Percentiles rank a stretch among this genome's conserved stretches.
Conservation (phyloP, 129 eudicot genomes). For the Flaveria sonorensis region DNA sequence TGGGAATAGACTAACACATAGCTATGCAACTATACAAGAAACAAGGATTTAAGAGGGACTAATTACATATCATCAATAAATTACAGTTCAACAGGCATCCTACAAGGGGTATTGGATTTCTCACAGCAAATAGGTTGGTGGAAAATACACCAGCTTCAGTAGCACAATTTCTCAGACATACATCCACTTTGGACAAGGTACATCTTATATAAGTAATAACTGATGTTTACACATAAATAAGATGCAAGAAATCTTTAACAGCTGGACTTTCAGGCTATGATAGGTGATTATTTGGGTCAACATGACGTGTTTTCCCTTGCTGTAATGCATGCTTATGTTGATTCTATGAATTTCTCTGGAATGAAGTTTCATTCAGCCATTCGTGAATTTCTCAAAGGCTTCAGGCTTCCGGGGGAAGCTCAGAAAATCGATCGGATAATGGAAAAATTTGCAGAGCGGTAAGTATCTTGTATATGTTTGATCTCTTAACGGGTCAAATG, state of each 20-base stretch:
- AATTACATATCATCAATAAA: constrained; percentile 23
- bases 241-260: constrained; percentile 7
- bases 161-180: constrained; percentile 74
- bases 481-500: background rate
- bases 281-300: constrained; percentile 95
- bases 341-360: constrained; percentile 79
- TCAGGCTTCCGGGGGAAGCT: constrained; percentile 97
- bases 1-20: background rate
- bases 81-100: constrained; percentile 85
- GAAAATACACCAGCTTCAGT: constrained; percentile 81
- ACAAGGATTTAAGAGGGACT: constrained; percentile 10
- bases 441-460: constrained; percentile 99
- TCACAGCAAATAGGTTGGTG: constrained; percentile 74
- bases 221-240: background rate
- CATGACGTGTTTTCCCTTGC: constrained; percentile 90
- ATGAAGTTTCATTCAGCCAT: constrained; percentile 85
- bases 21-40: background rate
- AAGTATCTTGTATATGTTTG: constrained; percentile 24
- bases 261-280: constrained; percentile 64
- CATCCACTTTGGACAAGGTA: constrained; percentile 86
- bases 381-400: constrained; percentile 84
- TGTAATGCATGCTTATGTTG: constrained; percentile 97
- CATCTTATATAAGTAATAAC: background rate
- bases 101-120: constrained; percentile 66
- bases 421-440: constrained; percentile 93